A percentile compares a stretch with the other conserved stretches of the same genome.
Evolutionary conservation across 2,329 filamentous ascomycete species (phyloP).

Genomic region (Colletotrichum viniferum): DNA sequence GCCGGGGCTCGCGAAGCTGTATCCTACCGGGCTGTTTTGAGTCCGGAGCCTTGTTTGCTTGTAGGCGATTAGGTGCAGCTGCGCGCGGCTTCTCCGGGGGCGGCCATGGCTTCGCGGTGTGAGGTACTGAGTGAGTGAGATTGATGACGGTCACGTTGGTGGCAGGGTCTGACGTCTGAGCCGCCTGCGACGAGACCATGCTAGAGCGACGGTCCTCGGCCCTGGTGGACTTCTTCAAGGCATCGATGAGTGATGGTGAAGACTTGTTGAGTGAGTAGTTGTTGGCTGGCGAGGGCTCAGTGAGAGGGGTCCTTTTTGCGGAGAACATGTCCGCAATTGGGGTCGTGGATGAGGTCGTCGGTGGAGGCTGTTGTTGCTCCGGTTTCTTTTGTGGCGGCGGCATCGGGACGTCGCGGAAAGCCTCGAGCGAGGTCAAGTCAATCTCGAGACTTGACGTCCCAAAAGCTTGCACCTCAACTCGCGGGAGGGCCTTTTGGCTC

Average conservation of each 20-base stretch:
- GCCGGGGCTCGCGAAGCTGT: background rate
- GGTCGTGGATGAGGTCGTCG: background rate
- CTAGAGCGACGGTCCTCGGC: background rate
- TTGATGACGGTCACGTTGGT: conserved; percentile 2
- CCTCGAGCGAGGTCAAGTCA: conserved; percentile 11
- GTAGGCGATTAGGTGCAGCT: background rate
- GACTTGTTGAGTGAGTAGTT: background rate
- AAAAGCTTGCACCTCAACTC: conserved; percentile 13
- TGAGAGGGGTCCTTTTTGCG: background rate
- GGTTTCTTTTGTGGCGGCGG: background rate
- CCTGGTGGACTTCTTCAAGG: background rate
- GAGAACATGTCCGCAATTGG: conserved; percentile 16
- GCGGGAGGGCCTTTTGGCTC: background rate
- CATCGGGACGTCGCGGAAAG: background rate
- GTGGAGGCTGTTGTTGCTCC: background rate
- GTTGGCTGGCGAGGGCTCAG: background rate
- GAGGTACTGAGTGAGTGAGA: background rate
- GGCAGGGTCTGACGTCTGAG: background rate
- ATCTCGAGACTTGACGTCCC: conserved; percentile 9
- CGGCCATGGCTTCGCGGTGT: conserved; percentile 1
- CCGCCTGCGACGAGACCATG: background rate
- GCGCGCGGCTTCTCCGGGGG: background rate
- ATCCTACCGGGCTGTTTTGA: background rate
- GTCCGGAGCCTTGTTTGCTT: background rate
- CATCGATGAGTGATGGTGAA: background rate